A percentile compares a stretch with the other conserved stretches of the same genome.
phyloP scores from a whole-genome alignment of 805 yeast species.

The Ogataea sp. region DNA sequence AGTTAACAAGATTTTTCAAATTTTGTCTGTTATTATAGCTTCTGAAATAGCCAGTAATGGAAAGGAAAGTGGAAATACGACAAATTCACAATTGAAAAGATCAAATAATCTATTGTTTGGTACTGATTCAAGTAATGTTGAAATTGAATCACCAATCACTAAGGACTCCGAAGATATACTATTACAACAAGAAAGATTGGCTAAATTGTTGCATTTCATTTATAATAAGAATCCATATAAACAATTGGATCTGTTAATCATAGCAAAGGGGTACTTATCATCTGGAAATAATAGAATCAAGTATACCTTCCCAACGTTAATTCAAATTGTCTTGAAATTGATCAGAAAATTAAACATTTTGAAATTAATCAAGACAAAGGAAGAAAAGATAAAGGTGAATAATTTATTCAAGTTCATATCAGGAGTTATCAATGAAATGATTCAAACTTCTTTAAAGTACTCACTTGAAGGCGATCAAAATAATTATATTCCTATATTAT shows the following conservation, averaged over 20 bases:
- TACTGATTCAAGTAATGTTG: slow-evolving; percentile 9
- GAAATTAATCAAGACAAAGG: slow-evolving; percentile 13
- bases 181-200: slow-evolving; percentile 50
- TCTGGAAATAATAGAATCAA: slow-evolving; percentile 49
- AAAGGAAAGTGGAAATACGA: too few relatives aligned
- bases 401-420: slow-evolving; percentile 66
- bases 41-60: too few relatives aligned
- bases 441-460: slow-evolving; percentile 19
- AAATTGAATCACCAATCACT: slow-evolving; percentile 8
- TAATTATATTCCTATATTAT: slow-evolving; percentile 23
- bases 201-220: slow-evolving; percentile 63
- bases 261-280: slow-evolving; percentile 39
- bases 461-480: slow-evolving; percentile 18
- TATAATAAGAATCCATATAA: slow-evolving; percentile 38
- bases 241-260: slow-evolving; percentile 37
- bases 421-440: slow-evolving; percentile 60
- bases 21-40: slow-evolving; percentile 47
- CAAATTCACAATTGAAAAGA: slow-evolving; percentile 2
- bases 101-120: slow-evolving; percentile 19
- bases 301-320: slow-evolving; percentile 70
- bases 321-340: slow-evolving; percentile 51
- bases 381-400: slow-evolving; percentile 13
- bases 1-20: slow-evolving; percentile 51
- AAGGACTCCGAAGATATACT: slow-evolving; percentile 29
- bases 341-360: slow-evolving; percentile 39